Evolutionary conservation across 495 filamentous ascomycete species (phyloP).

Genomic region (Physcia stellaris): DNA sequence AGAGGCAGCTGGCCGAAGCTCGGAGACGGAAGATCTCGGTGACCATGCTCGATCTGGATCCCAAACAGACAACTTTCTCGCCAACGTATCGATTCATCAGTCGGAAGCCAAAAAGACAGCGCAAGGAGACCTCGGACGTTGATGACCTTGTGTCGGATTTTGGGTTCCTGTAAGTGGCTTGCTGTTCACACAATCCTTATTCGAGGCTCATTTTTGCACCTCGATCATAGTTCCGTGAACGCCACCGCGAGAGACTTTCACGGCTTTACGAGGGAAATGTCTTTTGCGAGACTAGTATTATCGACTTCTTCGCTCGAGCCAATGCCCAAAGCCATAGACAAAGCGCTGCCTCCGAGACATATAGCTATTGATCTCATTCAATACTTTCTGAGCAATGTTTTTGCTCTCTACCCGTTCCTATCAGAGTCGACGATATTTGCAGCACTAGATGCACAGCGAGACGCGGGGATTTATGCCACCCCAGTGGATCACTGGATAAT

Average conservation of each 20-base stretch:
- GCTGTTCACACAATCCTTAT: background rate
- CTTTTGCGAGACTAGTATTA: slow-evolving; percentile 71
- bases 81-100: slow-evolving; percentile 1
- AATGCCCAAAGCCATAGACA: slow-evolving; percentile 40
- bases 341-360: slow-evolving; percentile 50
- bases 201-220: background rate
- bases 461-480: slow-evolving; percentile 42
- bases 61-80: slow-evolving; percentile 9
- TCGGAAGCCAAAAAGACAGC: slow-evolving; percentile 20
- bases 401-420: slow-evolving; percentile 66
- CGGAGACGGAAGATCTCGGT: slow-evolving; percentile 27
- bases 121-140: slow-evolving; percentile 57
- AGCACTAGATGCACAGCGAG: slow-evolving; percentile 59
- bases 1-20: slow-evolving; percentile 53
- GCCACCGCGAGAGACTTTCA: slow-evolving; percentile 86
- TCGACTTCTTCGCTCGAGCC: slow-evolving; percentile 55
- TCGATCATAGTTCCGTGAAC: slow-evolving; percentile 57
- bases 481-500: slow-evolving; percentile 73
- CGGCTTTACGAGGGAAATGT: slow-evolving; percentile 69
- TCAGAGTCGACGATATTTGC: slow-evolving; percentile 59
- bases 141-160: slow-evolving; percentile 72
- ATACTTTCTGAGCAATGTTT: slow-evolving; percentile 71
- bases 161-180: slow-evolving; percentile 51
- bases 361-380: slow-evolving; percentile 53
- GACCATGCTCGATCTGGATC: slow-evolving; percentile 27